These are phyloP conservation scores for Talaromyces sp. DNA, from an alignment of 2,329 filamentous ascomycete species.

Conservation along the genomic window DNA sequence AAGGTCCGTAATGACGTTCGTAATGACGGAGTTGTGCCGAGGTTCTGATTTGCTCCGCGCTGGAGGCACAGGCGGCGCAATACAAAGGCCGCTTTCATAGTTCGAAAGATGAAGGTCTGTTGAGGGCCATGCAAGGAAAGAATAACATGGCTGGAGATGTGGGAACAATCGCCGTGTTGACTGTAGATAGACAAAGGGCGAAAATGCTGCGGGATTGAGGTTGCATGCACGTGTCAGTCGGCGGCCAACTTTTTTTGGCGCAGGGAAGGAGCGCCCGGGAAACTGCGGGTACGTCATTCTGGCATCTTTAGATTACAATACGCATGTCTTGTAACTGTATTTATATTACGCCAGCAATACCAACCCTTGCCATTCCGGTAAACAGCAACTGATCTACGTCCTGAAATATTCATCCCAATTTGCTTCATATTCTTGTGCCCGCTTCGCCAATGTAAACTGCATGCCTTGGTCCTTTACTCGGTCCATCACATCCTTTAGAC, in stretches of 20 bases:
- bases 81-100: constrained; percentile 50
- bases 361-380: too few relatives aligned
- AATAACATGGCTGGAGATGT: constrained; percentile 4
- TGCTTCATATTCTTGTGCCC: too few relatives aligned
- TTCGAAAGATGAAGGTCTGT: constrained; percentile 23
- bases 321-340: neutral
- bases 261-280: neutral
- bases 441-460: neutral
- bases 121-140: constrained; percentile 9
- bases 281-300: constrained; percentile 17
- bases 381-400: too few relatives aligned
- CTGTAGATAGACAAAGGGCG: neutral
- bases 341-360: neutral
- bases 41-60: constrained; percentile 34
- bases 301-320: neutral
- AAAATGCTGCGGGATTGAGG: neutral
- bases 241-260: neutral
- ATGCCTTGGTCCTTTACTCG: neutral
- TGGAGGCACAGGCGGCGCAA: constrained; percentile 50
- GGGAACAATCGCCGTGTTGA: neutral
- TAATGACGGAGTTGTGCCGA: constrained; percentile 28
- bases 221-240: constrained; percentile 13
- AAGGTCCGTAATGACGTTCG: constrained; percentile 28
- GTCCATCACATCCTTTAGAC: neutral
- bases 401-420: too few relatives aligned